These are phyloP conservation scores for Hygrophorus pudorinus DNA, from an alignment of 768 basidiomycete genomes.

Conservation along the genomic window DNA sequence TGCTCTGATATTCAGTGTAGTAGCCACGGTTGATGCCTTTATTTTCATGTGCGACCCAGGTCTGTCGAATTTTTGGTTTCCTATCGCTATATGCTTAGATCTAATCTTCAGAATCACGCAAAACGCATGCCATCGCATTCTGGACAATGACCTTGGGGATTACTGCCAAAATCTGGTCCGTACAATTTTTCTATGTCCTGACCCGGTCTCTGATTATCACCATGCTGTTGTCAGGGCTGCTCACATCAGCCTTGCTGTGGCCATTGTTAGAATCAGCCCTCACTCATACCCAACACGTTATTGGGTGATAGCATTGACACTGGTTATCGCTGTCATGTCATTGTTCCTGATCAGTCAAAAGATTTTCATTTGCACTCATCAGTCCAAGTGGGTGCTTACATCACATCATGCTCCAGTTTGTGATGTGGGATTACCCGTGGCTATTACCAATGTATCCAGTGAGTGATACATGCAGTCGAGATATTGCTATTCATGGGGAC, in stretches of 20 bases:
- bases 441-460: too few relatives aligned
- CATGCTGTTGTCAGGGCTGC: slow-evolving; percentile 8
- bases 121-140: neutral
- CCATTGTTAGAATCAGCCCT: slow-evolving; percentile 9
- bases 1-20: slow-evolving; percentile 11
- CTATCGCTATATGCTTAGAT: neutral
- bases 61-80: neutral
- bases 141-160: too few relatives aligned
- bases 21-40: slow-evolving; percentile 2
- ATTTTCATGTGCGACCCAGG: neutral
- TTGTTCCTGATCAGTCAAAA: slow-evolving; percentile 9
- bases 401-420: neutral
- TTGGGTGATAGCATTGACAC: neutral
- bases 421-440: neutral
- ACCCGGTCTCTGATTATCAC: neutral
- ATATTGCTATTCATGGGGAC: too few relatives aligned
- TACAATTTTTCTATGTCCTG: neutral
- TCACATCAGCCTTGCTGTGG: slow-evolving; percentile 11
- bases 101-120: neutral
- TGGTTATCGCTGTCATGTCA: slow-evolving; percentile 5
- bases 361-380: slow-evolving; percentile 5
- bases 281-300: slow-evolving; percentile 1
- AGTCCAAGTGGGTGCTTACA: neutral
- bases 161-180: too few relatives aligned
- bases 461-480: too few relatives aligned